Evolutionary conservation across 2,329 filamentous ascomycete species (phyloP).

Genomic region (Exophiala aquamarina): DNA sequence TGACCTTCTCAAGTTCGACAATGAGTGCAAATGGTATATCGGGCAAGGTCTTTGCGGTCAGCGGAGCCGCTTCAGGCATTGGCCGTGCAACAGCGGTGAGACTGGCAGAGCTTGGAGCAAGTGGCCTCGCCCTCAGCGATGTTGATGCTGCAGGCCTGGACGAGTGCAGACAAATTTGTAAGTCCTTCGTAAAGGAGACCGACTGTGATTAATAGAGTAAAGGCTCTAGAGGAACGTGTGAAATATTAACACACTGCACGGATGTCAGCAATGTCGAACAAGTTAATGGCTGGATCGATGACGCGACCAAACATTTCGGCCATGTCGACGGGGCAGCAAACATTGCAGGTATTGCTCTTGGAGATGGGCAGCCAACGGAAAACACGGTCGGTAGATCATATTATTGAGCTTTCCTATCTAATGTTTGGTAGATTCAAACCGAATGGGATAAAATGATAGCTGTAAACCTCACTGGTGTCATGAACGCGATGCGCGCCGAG

Average conservation of each 20-base stretch:
- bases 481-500: conserved; percentile 40
- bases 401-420: background rate
- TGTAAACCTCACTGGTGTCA: conserved; percentile 42
- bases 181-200: background rate
- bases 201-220: background rate
- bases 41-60: conserved; percentile 49
- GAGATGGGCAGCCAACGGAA: conserved; percentile 13
- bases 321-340: conserved; percentile 24
- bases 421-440: conserved; percentile 3
- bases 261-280: conserved; percentile 17
- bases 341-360: conserved; percentile 18
- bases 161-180: conserved; percentile 9
- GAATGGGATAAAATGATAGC: conserved; percentile 29
- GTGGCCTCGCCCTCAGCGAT: conserved; percentile 10
- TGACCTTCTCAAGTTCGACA: background rate
- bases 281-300: conserved; percentile 20
- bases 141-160: conserved; percentile 5
- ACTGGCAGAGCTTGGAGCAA: conserved; percentile 4
- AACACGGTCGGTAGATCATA: conserved; percentile 4
- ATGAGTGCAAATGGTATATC: background rate
- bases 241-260: background rate
- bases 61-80: conserved; percentile 52
- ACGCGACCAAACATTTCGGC: conserved; percentile 9
- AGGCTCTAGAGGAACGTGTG: background rate
- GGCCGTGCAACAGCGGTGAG: conserved; percentile 46